Conservation (phyloP, 139 green algal species). For the Ulvella scutata region DNA sequence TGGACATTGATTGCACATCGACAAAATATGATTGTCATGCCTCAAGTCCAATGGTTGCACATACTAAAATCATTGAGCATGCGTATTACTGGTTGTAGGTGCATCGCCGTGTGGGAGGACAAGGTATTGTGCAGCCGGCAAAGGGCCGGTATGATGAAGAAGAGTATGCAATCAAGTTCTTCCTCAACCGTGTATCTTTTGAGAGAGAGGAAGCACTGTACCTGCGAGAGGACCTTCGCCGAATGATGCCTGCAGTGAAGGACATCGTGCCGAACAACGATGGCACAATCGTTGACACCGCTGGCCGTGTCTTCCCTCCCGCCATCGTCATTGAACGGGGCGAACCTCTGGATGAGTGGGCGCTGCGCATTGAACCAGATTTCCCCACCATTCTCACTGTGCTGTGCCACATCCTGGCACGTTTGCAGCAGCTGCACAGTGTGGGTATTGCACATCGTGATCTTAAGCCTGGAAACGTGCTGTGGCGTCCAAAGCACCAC, state of each 20-base stretch:
- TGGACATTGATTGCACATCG: too few species aligned
- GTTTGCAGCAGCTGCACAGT: background rate
- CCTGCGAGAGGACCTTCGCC: background rate
- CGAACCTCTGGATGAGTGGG: background rate
- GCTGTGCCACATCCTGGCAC: slow-evolving; percentile 1
- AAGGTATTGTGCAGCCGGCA: background rate
- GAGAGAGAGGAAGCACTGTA: background rate
- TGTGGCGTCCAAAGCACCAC: slow-evolving; percentile 1
- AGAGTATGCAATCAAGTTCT: background rate
- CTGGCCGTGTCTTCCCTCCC: background rate
- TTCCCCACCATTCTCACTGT: background rate
- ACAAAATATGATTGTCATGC: too few species aligned
- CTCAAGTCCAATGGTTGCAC: too few species aligned
- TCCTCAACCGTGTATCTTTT: background rate
- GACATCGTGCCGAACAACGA: background rate
- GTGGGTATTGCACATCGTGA: background rate
- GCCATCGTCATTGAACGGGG: background rate
- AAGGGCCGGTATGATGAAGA: background rate
- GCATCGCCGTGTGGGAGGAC: background rate
- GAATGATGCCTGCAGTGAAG: slow-evolving; percentile 1
- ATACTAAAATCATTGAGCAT: too few species aligned
- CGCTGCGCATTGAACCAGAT: background rate
- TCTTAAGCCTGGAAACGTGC: background rate
- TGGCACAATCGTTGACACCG: background rate
- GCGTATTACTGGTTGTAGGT: too few species aligned